Conservation (phyloP, 768 basidiomycete genomes). For the Multifurca ochricompacta region DNA sequence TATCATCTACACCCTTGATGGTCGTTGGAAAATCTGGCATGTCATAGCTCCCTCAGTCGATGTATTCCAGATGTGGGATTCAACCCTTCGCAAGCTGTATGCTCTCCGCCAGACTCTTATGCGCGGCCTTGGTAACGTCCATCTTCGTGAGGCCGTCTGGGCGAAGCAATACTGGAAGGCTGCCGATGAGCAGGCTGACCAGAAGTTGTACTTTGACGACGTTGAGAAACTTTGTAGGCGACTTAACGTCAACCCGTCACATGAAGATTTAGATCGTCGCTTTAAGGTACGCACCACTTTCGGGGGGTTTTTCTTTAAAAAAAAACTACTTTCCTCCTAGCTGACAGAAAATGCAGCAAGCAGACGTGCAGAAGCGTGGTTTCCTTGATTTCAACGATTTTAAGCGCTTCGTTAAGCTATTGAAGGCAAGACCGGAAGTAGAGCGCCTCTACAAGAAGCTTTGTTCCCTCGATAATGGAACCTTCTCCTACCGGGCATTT, state of each 20-base stretch:
- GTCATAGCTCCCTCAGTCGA: constrained; percentile 63
- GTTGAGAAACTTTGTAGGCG: constrained; percentile 63
- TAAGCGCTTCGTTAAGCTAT: constrained; percentile 69
- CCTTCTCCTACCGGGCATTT: constrained; percentile 35
- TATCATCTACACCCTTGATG: constrained; percentile 71
- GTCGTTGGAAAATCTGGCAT: constrained; percentile 79
- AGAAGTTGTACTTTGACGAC: constrained; percentile 60
- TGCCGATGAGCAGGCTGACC: constrained; percentile 53
- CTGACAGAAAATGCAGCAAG: constrained; percentile 38
- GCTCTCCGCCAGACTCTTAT: constrained; percentile 62
- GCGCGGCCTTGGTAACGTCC: constrained; percentile 55
- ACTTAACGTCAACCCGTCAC: constrained; percentile 54
- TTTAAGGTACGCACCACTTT: constrained; percentile 42
- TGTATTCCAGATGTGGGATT: constrained; percentile 56
- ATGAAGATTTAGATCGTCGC: constrained; percentile 43
- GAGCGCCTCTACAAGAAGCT: constrained; percentile 51
- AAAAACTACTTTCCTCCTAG: neutral
- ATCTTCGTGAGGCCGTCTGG: constrained; percentile 64
- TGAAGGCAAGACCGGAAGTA: constrained; percentile 82
- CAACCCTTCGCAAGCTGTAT: constrained; percentile 55
- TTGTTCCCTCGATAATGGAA: constrained; percentile 27
- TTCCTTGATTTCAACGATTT: constrained; percentile 75
- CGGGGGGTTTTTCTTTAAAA: no score
- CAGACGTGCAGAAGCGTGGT: constrained; percentile 46
- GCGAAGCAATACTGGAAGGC: constrained; percentile 78